Base-by-base conservation (phyloP, 768 basidiomycete genomes). In the Trametes villosa region DNA sequence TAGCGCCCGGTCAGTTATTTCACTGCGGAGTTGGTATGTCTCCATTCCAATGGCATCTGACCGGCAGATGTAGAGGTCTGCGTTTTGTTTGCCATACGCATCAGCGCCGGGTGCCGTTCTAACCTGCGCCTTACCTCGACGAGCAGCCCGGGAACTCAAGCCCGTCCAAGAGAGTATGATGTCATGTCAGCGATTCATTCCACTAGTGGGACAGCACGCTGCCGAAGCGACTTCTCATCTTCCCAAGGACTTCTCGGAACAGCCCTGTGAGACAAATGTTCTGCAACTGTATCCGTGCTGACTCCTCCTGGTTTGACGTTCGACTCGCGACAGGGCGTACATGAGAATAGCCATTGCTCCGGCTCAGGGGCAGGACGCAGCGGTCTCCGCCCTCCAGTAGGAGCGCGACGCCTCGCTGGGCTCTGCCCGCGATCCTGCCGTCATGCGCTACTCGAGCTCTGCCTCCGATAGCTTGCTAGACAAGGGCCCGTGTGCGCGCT, bases 381-480 rank as follows among this genome's bases (percentile, higher is more conserved):
- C 18, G 11, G 4, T 20, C 24, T 17, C 34, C 5, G n/a, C 27
- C n/a, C 42, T 34, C 44, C 44, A 53, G 29, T 45, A 52, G 27
- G 41, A 11, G 22, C 6, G 20, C 40, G 48, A n/a, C 29, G 8
- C 41, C 5, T 18, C 17, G 7, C 17, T 24, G 7, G 24, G 3
- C 18, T 34, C n/a, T 20, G 41, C 30, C 15, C 20, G 11, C 15
- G 22, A 20, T 17, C n/a, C 38, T 41, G 2, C 18, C 46, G 22
- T 48, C 55, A 57, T 30, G 49, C 33, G 26, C 33, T 34, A 34
- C 5, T 20, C 41, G 20, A 24, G 31, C 20, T 22, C 20, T 51
- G 40, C 38, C 5, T 1, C 59, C 59, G 59, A 54, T 49, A 55
- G 53, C 29, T 27, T 31, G 15, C 3, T 34, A 22, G 46, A 31